Conservation (phyloP, 768 basidiomycete species). For the Pisolithus orientalis region DNA sequence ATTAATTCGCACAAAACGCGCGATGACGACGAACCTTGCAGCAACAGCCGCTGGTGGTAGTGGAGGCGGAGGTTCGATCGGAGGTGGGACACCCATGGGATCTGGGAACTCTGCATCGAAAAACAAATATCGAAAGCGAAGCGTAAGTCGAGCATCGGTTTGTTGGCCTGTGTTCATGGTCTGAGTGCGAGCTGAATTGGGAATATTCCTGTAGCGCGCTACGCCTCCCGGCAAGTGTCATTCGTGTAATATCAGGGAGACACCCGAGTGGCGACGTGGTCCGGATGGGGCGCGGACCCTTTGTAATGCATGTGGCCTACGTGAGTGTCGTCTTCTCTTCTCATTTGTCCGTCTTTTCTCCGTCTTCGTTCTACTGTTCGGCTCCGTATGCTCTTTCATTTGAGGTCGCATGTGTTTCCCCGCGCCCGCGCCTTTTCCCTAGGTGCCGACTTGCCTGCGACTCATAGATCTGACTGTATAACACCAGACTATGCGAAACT, state of each 20-base stretch:
- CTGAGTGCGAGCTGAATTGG: conserved; percentile 7
- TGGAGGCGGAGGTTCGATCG: conserved; percentile 19
- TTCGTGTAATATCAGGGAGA: conserved; percentile 82
- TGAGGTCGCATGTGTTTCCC: neutral
- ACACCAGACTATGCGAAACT: conserved; percentile 73
- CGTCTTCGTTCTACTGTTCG: neutral
- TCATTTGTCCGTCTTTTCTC: neutral
- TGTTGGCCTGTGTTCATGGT: conserved; percentile 4
- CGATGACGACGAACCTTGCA: conserved; percentile 57
- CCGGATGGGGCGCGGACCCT: conserved; percentile 80
- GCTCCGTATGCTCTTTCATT: neutral
- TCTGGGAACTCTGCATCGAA: conserved; percentile 45
- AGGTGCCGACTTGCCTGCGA: neutral
- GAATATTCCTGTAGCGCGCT: conserved; percentile 50
- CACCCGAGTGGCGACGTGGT: conserved; percentile 83
- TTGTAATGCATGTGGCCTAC: conserved; percentile 82
- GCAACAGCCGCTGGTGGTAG: conserved; percentile 36
- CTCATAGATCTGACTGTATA: neutral
- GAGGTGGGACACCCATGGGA: conserved; percentile 5
- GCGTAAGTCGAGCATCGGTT: conserved; percentile 46
- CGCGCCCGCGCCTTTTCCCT: too few species aligned
- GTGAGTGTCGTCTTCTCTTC: conserved; percentile 40
- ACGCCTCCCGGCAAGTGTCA: conserved; percentile 84
- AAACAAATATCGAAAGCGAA: conserved; percentile 80
- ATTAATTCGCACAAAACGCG: conserved; percentile 73